Conservation (phyloP, 768 basidiomycete species). For the Podaxis sp. region DNA sequence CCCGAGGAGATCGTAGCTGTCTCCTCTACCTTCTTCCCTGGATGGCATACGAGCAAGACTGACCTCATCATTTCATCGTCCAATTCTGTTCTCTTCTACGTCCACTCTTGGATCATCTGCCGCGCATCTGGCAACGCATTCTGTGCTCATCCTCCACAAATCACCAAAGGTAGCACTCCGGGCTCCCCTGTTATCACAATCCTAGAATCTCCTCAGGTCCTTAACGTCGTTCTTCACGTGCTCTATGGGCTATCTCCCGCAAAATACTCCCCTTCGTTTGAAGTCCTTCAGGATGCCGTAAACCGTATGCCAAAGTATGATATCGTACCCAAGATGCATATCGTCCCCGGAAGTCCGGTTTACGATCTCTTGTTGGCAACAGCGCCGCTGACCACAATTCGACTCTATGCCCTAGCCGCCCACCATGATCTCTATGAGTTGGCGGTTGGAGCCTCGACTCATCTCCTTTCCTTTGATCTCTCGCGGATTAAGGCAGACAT, state of each 20-base stretch:
- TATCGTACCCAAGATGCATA: conserved; percentile 14
- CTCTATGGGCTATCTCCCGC: conserved; percentile 45
- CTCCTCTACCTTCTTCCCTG: conserved; percentile 26
- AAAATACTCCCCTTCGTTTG: conserved; percentile 44
- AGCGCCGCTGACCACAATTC: conserved; percentile 26
- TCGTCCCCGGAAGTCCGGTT: conserved; percentile 21
- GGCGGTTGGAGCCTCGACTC: conserved; percentile 31
- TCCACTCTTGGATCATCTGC: conserved; percentile 40
- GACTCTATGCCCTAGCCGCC: conserved; percentile 32
- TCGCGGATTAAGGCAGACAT: conserved; percentile 25
- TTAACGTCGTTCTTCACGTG: conserved; percentile 51
- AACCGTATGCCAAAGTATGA: conserved; percentile 21
- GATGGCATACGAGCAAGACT: conserved; percentile 11
- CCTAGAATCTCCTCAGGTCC: conserved; percentile 34
- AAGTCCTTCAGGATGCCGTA: conserved; percentile 39
- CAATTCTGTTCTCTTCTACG: conserved; percentile 63
- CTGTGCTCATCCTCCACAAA: not conserved
- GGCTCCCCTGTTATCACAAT: conserved; percentile 30
- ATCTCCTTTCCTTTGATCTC: conserved; percentile 28
- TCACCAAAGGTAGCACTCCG: not conserved
- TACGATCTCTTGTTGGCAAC: conserved; percentile 11
- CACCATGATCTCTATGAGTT: conserved; percentile 26
- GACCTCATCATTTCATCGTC: conserved; percentile 43
- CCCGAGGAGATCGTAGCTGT: conserved; percentile 10
- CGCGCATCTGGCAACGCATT: conserved; percentile 43